A percentile compares a stretch with the other conserved stretches of the same genome.
Evolutionary conservation across 2,329 filamentous ascomycete genomes (phyloP).

Genomic region (Nectriaceae sp.): DNA sequence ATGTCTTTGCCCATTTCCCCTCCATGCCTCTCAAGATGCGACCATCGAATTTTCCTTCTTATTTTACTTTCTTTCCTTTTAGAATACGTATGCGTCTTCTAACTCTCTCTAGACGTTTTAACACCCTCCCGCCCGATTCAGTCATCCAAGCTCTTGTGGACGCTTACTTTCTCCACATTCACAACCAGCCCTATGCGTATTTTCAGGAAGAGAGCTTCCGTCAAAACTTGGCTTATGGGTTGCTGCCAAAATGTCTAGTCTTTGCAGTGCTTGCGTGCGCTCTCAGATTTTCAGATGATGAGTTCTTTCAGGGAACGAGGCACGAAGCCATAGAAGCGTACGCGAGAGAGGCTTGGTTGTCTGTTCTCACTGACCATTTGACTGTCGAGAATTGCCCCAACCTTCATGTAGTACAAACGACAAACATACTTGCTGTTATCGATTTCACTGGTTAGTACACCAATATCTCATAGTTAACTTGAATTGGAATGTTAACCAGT

Average conservation of each 20-base stretch:
- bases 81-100: no score
- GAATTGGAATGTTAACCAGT: no score
- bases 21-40: no score
- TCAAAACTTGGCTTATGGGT: neutral
- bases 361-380: constrained; percentile 9
- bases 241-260: constrained; percentile 7
- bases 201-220: constrained; percentile 14
- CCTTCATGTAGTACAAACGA: constrained; percentile 8
- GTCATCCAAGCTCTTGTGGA: neutral
- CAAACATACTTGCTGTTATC: constrained; percentile 7
- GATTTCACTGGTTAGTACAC: constrained; percentile 10
- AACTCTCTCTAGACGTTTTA: neutral
- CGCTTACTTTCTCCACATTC: constrained; percentile 27
- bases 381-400: constrained; percentile 6
- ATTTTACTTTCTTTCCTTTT: no score
- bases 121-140: neutral
- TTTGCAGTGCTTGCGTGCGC: constrained; percentile 11
- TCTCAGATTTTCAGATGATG: constrained; percentile 6
- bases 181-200: constrained; percentile 25
- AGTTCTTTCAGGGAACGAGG: constrained; percentile 1
- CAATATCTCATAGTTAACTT: neutral
- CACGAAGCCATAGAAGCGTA: constrained; percentile 10
- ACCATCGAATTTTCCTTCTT: no score
- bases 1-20: no score
- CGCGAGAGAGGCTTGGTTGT: constrained; percentile 11